These are phyloP conservation scores for Avena atlantica DNA, from an alignment of 176 grass and related monocot genomes.

Conservation along the genomic window DNA sequence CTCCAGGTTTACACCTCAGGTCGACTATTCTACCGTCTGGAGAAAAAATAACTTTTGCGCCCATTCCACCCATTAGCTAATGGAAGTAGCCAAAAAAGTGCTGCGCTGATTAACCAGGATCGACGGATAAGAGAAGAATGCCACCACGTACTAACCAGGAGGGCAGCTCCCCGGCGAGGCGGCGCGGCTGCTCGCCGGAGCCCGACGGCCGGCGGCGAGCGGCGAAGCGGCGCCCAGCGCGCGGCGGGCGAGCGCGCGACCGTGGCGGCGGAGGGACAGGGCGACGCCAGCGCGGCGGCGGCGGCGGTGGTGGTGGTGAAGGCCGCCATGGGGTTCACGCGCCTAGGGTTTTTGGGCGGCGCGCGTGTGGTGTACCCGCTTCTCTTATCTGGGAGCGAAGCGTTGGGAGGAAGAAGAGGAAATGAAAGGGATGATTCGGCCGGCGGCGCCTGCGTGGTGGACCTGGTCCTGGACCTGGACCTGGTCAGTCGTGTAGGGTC, in stretches of 20 bases:
- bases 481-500: no score
- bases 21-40: no score
- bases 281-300: slow-evolving; percentile 8
- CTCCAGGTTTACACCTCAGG: no score
- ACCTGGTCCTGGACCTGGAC: slow-evolving; percentile 27
- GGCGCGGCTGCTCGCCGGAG: slow-evolving; percentile 6
- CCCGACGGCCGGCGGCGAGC: slow-evolving; percentile 22
- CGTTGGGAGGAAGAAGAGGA: neutral
- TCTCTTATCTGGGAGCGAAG: slow-evolving; percentile 37
- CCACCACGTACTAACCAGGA: slow-evolving; percentile 31
- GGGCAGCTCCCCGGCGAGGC: neutral
- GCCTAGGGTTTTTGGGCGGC: slow-evolving; percentile 39
- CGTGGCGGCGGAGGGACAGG: neutral
- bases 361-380: slow-evolving; percentile 7
- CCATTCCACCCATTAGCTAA: neutral
- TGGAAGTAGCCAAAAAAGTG: neutral
- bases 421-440: neutral
- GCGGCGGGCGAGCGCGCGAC: neutral
- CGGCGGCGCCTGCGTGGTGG: slow-evolving; percentile 16
- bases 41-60: neutral
- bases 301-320: slow-evolving; percentile 17
- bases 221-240: slow-evolving; percentile 27
- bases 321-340: slow-evolving; percentile 41
- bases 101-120: neutral
- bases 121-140: no score